Evolutionary conservation across 1,284 basidiomycete species (phyloP), one percentile per base, ranked within the genome.

Genomic region (Irpex rosettiformis): DNA sequence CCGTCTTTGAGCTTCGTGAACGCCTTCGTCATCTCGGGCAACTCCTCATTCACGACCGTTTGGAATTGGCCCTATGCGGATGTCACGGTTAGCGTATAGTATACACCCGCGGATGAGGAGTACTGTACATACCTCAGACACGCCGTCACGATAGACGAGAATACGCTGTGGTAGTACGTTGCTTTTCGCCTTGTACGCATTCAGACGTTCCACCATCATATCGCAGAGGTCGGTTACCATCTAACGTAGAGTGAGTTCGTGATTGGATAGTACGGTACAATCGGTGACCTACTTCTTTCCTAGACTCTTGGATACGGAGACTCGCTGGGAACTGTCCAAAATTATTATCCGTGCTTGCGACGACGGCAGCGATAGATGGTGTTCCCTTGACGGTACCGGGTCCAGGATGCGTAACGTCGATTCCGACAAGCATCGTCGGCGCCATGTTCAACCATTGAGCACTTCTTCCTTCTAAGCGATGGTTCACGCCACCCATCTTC

Each of bases 361-460:
- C 91, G 6, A 93, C 86, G 0, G 89, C 91, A 0, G 90, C 89
- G 61, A 93, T 83, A 0, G 88, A 91, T 1, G 91, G 91, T 2
- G 80, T 89, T 8, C 84, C 86, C 61, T 75, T 78, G 62, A 80
- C 79, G 61, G 85, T 86, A 0, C 84, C 84, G 3, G 79, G 81
- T 16, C 88, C 86, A 22, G 89, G 88, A 71, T 93, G 91, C 0
- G 90, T 91, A 13, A 93, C 91, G 66, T 93, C 91, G 72, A 91
- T 90, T 4, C 91, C 91, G 28, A 93, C 81, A 29, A 93, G 70
- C 86, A 93, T 93, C 0, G 89, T 92, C 4, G 83, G 75, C 61
- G 69, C 71, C 58, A 75, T 64, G 60, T 73, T 77, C 40, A 92
- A 72, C 84, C 83, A 88, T 1, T 57, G 56, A 72, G 86, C 81